These are phyloP conservation scores for Aureobasidium sp. DNA, from an alignment of 2,329 filamentous ascomycete genomes.

Conservation along the genomic window DNA sequence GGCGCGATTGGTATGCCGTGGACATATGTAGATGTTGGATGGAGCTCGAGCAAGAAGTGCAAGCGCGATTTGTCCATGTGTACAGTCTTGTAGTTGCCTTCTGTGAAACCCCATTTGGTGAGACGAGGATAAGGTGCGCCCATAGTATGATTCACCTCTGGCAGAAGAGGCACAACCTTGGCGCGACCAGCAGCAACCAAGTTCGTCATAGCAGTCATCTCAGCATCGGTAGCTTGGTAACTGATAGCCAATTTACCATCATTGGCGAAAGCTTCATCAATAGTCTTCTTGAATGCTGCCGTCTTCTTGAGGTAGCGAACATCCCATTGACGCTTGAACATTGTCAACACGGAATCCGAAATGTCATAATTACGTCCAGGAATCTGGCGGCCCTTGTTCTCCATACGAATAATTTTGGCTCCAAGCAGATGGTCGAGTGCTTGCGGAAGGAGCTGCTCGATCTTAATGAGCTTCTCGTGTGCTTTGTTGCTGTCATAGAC, in stretches of 20 bases:
- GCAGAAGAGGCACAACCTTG: conserved; percentile 45
- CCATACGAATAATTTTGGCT: conserved; percentile 51
- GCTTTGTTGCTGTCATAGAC: conserved; percentile 35
- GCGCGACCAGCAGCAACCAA: conserved; percentile 55
- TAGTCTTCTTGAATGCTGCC: conserved; percentile 49
- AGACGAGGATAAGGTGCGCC: conserved; percentile 34
- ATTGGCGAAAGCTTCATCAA: conserved; percentile 49
- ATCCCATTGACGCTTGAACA: conserved; percentile 50
- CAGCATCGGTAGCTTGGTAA: conserved; percentile 54
- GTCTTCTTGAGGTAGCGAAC: conserved; percentile 52
- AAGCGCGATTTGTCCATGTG: conserved; percentile 60
- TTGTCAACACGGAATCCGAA: conserved; percentile 50
- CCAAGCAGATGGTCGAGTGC: conserved; percentile 51
- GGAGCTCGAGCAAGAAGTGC: conserved; percentile 55
- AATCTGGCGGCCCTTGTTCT: conserved; percentile 51
- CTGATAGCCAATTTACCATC: conserved; percentile 41
- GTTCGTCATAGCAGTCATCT: conserved; percentile 60
- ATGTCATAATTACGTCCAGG: conserved; percentile 58
- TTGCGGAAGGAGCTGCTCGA: conserved; percentile 30
- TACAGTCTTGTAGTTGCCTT: conserved; percentile 63
- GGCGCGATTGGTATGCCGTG: conserved; percentile 10
- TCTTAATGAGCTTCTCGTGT: conserved; percentile 31
- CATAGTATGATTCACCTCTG: conserved; percentile 47
- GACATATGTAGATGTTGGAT: conserved; percentile 51
- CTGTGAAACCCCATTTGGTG: conserved; percentile 61